Conservation (phyloP, 164 flowering plant species). For the Buxus sempervirens region DNA sequence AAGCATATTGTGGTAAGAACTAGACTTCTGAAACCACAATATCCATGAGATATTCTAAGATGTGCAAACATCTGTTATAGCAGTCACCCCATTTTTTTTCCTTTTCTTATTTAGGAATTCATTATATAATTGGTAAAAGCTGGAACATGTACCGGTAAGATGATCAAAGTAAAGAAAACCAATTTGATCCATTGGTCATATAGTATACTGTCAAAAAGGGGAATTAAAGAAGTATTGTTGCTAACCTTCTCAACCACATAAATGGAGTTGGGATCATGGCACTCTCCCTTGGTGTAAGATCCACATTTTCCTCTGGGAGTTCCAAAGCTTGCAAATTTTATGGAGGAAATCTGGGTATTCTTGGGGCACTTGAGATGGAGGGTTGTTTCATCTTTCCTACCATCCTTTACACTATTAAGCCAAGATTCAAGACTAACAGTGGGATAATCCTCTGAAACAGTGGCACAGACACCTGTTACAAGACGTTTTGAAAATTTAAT, state of each 20-base stretch:
- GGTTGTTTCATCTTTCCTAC: slow-evolving; percentile 24
- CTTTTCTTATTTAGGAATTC: neutral
- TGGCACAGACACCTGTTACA: slow-evolving; percentile 43
- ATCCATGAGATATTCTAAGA: neutral
- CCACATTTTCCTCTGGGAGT: slow-evolving; percentile 78
- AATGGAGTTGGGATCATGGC: slow-evolving; percentile 66
- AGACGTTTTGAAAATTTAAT: slow-evolving; percentile 66
- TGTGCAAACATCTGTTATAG: neutral
- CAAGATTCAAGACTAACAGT: slow-evolving; percentile 27
- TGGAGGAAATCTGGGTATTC: slow-evolving; percentile 39
- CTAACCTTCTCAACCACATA: slow-evolving; percentile 60
- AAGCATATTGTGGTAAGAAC: neutral
- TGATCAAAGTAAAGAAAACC: neutral
- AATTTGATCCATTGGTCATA: neutral
- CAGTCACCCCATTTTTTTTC: too few species aligned
- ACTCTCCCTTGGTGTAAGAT: slow-evolving; percentile 52
- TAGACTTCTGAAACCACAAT: neutral
- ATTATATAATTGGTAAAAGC: neutral
- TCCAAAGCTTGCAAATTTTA: slow-evolving; percentile 89
- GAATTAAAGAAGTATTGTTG: neutral
- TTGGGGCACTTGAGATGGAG: slow-evolving; percentile 58
- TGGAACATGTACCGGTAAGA: neutral
- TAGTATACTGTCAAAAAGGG: neutral
- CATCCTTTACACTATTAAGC: slow-evolving; percentile 14
- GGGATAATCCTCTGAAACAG: slow-evolving; percentile 63